Conservation (phyloP, 345 rosid genomes). For the Carallia brachiata region DNA sequence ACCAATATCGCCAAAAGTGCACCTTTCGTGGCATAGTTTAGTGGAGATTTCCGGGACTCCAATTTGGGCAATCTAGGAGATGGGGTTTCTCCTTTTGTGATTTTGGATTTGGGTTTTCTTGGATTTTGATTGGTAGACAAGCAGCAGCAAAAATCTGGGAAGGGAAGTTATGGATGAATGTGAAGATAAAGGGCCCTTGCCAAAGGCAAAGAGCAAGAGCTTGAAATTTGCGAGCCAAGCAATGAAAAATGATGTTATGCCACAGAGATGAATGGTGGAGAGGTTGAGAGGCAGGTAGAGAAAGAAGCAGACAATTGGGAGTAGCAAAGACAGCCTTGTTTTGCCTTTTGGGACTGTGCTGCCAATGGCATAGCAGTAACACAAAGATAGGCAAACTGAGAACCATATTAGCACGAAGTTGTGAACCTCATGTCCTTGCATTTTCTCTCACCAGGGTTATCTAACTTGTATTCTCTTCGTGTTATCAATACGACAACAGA, state of each 20-base stretch:
- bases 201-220: conserved; percentile 20
- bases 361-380: conserved; percentile 10
- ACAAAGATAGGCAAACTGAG: conserved; percentile 5
- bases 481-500: no score
- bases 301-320: conserved; percentile 22
- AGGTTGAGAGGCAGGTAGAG: conserved; percentile 22
- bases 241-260: conserved; percentile 20
- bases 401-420: conserved; percentile 22
- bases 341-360: conserved; percentile 7
- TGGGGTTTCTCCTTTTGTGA: not conserved
- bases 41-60: not conserved
- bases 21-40: conserved; percentile 12
- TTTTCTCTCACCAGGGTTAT: not conserved
- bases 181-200: conserved; percentile 17
- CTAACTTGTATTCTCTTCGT: no score
- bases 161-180: conserved; percentile 9
- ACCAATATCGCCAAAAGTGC: not conserved
- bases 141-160: conserved; percentile 6
- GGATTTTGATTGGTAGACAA: conserved; percentile 19
- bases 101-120: not conserved
- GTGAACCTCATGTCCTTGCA: conserved; percentile 6
- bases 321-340: conserved; percentile 4
- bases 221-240: conserved; percentile 29
- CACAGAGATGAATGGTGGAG: not conserved
- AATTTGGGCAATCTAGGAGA: not conserved